These are phyloP conservation scores for Inonotus hispidus DNA, from an alignment of 1,284 basidiomycete species.

Conservation along the genomic window DNA sequence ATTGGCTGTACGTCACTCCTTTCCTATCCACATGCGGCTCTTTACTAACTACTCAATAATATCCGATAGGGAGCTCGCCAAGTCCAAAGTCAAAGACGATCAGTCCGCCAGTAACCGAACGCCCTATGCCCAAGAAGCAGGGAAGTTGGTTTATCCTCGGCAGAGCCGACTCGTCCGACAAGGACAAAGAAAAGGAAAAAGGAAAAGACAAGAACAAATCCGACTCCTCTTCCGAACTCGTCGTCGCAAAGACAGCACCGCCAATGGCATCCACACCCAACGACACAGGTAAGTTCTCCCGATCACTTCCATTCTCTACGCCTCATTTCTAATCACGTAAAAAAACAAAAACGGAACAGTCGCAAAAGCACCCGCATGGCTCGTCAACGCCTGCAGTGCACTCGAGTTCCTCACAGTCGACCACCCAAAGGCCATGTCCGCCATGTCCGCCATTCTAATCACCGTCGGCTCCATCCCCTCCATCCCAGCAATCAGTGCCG, in stretches of 20 bases:
- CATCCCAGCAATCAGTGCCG: constrained; percentile 58
- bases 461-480: constrained; percentile 68
- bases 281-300: constrained; percentile 11
- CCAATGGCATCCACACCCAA: constrained; percentile 2
- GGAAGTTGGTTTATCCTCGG: constrained; percentile 19
- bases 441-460: constrained; percentile 68
- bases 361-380: constrained; percentile 63
- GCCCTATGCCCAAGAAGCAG: constrained; percentile 19
- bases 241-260: constrained; percentile 15
- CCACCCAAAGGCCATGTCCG: constrained; percentile 69
- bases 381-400: constrained; percentile 66
- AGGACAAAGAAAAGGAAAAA: constrained; percentile 6
- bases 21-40: not conserved
- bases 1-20: constrained; percentile 62
- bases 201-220: constrained; percentile 23
- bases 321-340: not conserved
- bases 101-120: constrained; percentile 1
- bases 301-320: constrained; percentile 9
- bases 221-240: constrained; percentile 23
- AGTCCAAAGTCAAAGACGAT: constrained; percentile 17
- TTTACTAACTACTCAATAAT: not conserved
- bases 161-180: constrained; percentile 7
- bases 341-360: constrained; percentile 40
- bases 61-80: constrained; percentile 10
- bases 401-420: constrained; percentile 67